Base-by-base conservation (phyloP, 2,329 filamentous ascomycete genomes). In the Triangularia setosa region DNA sequence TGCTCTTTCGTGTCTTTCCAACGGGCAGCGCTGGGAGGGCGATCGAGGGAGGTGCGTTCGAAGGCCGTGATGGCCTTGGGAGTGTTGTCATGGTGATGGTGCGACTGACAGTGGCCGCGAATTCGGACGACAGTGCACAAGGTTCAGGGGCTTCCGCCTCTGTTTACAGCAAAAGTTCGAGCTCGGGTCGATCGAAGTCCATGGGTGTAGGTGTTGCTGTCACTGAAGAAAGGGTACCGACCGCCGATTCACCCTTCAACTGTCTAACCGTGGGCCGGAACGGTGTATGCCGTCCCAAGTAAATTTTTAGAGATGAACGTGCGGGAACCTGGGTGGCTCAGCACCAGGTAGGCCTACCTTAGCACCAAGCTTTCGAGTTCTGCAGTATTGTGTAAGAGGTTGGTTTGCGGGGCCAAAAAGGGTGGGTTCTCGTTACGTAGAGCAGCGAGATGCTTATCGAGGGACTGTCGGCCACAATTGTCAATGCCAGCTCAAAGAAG, bases 21-120 rank as follows among this genome's bases (percentile, higher is more conserved):
- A 90, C 81, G 27, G 92, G 91, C 57, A 96, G 79, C 53, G 90
- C 88, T 53, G 92, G 91, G 24, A 95, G 80, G 27, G 89, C 86
- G 67, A 87, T 84, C 28, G 86, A 87, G 16, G 92, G 90, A 58
- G 92, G 90, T 64, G 87, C 89, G 71, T 88, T 81, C 8, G 89
- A 87, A 25, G 87, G 84, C 75, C 89, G 84, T 18, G 89, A 84
- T 25, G 87, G 84, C 75, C 87, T 84, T 61, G 90, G 89, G 59
- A 91, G 80, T 53, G 88, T 87, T 63, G 85, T 76, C 82, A 86
- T 86, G 67, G 48, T 69, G 59, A 30, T 24, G 62, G 75, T 30
- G n/a, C 40, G 57, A 58, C 54, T 59, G 52, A 30, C 44, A 21
- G 25, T 23, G 23, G 16, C 27, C 16, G 23, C 35, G 60, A 27